Percentiles rank a stretch among this genome's conserved stretches.
Conservation (phyloP, 2,329 filamentous ascomycete species). For the Bisporella sp. region DNA sequence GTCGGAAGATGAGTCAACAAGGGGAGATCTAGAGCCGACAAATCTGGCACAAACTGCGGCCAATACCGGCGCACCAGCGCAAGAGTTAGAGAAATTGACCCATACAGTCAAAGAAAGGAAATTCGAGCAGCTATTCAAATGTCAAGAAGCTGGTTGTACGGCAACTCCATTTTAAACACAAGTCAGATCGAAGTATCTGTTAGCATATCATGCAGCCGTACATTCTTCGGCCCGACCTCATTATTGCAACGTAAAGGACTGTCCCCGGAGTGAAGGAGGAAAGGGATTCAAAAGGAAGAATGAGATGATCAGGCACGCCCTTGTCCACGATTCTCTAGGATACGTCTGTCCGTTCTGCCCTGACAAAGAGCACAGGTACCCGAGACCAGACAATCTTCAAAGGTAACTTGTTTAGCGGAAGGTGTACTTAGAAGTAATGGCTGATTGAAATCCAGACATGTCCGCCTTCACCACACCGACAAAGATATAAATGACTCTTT, state of each 20-base stretch:
- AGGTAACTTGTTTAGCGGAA: constrained; percentile 66
- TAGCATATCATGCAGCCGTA: constrained; percentile 74
- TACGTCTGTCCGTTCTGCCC: constrained; percentile 96
- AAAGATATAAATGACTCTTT: constrained; percentile 80
- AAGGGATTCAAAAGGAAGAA: constrained; percentile 68
- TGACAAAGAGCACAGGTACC: constrained; percentile 89
- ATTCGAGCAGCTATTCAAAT: constrained; percentile 45
- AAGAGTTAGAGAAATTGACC: constrained; percentile 33
- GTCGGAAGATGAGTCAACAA: constrained; percentile 24
- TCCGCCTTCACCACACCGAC: constrained; percentile 84
- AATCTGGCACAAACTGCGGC: constrained; percentile 2
- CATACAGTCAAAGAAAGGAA: constrained; percentile 29
- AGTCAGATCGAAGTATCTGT: constrained; percentile 49
- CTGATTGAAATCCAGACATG: constrained; percentile 56
- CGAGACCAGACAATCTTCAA: constrained; percentile 90
- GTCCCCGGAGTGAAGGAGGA: constrained; percentile 53
- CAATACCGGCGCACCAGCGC: neutral
- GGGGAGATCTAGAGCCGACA: constrained; percentile 17
- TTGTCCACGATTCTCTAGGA: constrained; percentile 90
- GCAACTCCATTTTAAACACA: constrained; percentile 72
- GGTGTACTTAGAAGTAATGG: neutral
- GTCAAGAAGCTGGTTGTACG: constrained; percentile 56
- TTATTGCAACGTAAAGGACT: constrained; percentile 56
- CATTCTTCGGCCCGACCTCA: constrained; percentile 60
- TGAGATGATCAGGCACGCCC: constrained; percentile 68